Conservation (phyloP, 148 eudicot genomes). For the Bassia scoparia region DNA sequence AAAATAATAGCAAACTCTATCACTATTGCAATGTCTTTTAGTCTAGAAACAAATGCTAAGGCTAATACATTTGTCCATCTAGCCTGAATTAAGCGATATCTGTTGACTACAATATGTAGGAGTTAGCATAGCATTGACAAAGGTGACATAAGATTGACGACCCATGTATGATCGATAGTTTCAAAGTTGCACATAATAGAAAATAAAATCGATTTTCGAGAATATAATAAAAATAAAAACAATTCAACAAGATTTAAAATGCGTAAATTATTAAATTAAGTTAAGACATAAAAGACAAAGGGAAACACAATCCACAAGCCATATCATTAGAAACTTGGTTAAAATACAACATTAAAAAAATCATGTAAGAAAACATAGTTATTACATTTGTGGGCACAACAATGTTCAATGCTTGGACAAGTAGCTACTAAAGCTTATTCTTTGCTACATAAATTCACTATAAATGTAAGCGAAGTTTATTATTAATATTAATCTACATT, state of each 20-base stretch:
- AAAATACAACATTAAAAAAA: neutral
- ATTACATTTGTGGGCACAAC: constrained; percentile 10
- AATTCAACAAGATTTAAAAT: too few relatives aligned
- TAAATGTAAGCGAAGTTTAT: neutral
- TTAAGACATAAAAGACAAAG: neutral
- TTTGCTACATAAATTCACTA: constrained; percentile 19
- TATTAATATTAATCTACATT: too few relatives aligned
- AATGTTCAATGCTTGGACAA: constrained; percentile 17
- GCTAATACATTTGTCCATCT: neutral
- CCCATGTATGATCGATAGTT: neutral
- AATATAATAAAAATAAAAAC: too few relatives aligned
- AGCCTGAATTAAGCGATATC: neutral
- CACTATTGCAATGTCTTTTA: neutral
- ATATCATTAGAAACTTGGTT: neutral
- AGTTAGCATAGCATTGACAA: neutral
- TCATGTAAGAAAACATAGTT: neutral
- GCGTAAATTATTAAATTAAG: neutral
- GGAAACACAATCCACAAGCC: neutral
- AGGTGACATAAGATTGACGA: neutral
- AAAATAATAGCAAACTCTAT: neutral
- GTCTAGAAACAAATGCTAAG: neutral
- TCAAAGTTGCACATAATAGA: neutral
- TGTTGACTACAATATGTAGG: neutral
- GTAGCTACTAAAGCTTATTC: neutral
- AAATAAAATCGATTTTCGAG: too few relatives aligned